Evolutionary conservation across 768 basidiomycete species (phyloP).

Genomic region (Xerocomellus intermedius): DNA sequence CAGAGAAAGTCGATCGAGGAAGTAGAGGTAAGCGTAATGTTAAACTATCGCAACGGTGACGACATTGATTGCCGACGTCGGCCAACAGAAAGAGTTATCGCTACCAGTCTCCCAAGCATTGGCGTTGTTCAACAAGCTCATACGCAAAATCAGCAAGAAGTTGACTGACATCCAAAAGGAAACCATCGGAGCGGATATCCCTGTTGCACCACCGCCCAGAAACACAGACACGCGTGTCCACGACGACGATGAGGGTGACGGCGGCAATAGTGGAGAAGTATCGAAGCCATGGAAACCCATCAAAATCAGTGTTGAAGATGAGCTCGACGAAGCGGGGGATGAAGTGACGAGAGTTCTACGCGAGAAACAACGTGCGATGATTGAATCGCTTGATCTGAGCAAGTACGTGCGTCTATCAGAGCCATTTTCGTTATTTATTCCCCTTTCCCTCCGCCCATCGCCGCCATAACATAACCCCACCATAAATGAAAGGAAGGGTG

Average conservation of each 20-base stretch:
- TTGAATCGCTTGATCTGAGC: constrained; percentile 82
- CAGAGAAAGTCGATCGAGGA: constrained; percentile 90
- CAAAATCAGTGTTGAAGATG: constrained; percentile 52
- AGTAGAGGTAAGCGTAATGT: constrained; percentile 61
- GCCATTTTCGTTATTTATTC: not conserved
- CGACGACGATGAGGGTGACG: constrained; percentile 11
- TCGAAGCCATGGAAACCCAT: constrained; percentile 43
- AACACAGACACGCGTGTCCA: constrained; percentile 13
- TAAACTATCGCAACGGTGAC: not conserved
- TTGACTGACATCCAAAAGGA: constrained; percentile 78
- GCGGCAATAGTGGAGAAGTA: constrained; percentile 2
- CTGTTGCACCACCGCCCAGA: constrained; percentile 37
- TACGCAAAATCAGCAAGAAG: constrained; percentile 78
- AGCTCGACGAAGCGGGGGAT: constrained; percentile 76
- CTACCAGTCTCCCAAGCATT: constrained; percentile 85
- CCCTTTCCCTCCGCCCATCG: not conserved
- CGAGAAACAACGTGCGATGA: constrained; percentile 83
- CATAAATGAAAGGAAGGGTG: not conserved
- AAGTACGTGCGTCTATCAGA: constrained; percentile 57
- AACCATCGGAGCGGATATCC: constrained; percentile 65
- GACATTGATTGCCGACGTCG: constrained; percentile 2
- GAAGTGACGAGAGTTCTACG: constrained; percentile 51
- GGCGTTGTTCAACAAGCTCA: constrained; percentile 87
- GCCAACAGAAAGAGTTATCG: constrained; percentile 65
- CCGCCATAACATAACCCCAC: constrained; percentile 9